Evolutionary conservation across 768 basidiomycete species (phyloP).

Genomic region (Amylocystis lapponica): DNA sequence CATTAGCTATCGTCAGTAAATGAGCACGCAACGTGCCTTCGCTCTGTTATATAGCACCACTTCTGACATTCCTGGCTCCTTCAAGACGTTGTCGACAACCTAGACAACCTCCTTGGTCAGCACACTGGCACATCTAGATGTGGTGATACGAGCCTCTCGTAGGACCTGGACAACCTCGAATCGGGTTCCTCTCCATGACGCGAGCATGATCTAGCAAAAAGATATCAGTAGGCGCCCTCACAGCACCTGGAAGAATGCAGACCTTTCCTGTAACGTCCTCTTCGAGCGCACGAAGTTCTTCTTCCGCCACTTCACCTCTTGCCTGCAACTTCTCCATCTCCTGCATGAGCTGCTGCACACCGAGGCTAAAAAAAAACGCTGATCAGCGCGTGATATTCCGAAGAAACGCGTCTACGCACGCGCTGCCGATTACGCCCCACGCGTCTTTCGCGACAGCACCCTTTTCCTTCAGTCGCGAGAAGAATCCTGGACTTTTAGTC

Average conservation of each 20-base stretch:
- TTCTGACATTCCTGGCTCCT: conserved; percentile 72
- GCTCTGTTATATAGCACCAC: conserved; percentile 73
- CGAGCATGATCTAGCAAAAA: conserved; percentile 70
- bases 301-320: conserved; percentile 85
- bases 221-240: background rate
- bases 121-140: conserved; percentile 2
- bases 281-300: conserved; percentile 80
- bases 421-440: conserved; percentile 94
- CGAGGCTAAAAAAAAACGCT: conserved; percentile 32
- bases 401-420: conserved; percentile 46
- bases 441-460: conserved; percentile 91
- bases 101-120: conserved; percentile 26
- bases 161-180: conserved; percentile 92
- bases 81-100: conserved; percentile 82
- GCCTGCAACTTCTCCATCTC: conserved; percentile 90
- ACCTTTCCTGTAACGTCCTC: conserved; percentile 92
- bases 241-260: too few relatives aligned
- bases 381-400: background rate
- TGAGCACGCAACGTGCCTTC: conserved; percentile 39
- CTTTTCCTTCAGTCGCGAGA: conserved; percentile 91
- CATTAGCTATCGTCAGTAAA: background rate
- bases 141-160: conserved; percentile 38
- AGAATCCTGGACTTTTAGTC: conserved; percentile 69
- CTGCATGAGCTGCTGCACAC: conserved; percentile 73
- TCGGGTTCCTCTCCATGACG: conserved; percentile 95